Conservation (phyloP, 805 yeast genomes). For the Hanseniaspora clermontiae region DNA sequence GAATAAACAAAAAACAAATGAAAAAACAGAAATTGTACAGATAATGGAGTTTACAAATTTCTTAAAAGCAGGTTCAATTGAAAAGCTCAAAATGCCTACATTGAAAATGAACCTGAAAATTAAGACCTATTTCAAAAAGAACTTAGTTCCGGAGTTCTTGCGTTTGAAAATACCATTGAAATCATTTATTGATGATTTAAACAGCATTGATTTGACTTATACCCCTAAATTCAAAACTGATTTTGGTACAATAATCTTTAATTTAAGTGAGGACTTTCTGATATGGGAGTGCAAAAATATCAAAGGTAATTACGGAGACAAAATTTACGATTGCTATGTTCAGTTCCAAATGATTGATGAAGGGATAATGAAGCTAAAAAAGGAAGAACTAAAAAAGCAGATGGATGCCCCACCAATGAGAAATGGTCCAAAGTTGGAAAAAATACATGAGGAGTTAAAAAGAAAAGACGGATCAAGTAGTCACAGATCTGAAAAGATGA, state of each 20-base stretch:
- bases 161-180: slow-evolving; percentile 25
- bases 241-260: slow-evolving; percentile 57
- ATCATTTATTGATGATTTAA: slow-evolving; percentile 27
- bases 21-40: slow-evolving; percentile 27
- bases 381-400: slow-evolving; percentile 22
- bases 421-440: slow-evolving; percentile 24
- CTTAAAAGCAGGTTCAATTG: neutral
- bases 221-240: slow-evolving; percentile 59
- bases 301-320: slow-evolving; percentile 43
- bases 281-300: slow-evolving; percentile 61
- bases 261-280: slow-evolving; percentile 55
- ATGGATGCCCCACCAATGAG: slow-evolving; percentile 31
- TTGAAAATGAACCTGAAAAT: slow-evolving; percentile 22
- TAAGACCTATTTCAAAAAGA: slow-evolving; percentile 27
- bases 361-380: slow-evolving; percentile 18
- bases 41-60: neutral
- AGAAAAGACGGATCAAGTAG: slow-evolving; percentile 4
- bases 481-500: neutral
- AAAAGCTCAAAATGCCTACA: slow-evolving; percentile 20
- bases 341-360: slow-evolving; percentile 33
- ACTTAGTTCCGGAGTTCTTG: slow-evolving; percentile 26
- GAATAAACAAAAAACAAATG: neutral
- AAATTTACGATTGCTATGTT: slow-evolving; percentile 42
- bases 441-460: slow-evolving; percentile 27
- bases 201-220: slow-evolving; percentile 32